These are phyloP conservation scores for Fusarium sp. DNA, from an alignment of 2,329 filamentous ascomycete species.

Conservation along the genomic window DNA sequence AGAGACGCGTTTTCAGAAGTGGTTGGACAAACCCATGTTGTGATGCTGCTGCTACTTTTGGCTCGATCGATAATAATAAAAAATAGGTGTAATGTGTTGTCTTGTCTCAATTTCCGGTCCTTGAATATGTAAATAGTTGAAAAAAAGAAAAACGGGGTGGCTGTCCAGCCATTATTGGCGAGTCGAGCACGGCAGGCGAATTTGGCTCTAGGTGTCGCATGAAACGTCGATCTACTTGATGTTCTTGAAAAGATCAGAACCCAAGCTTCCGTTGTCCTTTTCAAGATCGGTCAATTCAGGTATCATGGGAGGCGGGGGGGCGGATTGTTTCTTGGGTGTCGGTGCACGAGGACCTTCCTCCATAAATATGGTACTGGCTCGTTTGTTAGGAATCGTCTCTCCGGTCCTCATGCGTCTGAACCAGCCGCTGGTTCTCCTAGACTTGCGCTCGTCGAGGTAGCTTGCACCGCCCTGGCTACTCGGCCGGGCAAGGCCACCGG, in stretches of 20 bases:
- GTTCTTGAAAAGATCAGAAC: slow-evolving; percentile 66
- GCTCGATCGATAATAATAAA: slow-evolving; percentile 37
- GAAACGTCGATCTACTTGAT: slow-evolving; percentile 57
- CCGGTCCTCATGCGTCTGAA: slow-evolving; percentile 62
- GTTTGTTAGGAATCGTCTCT: slow-evolving; percentile 47
- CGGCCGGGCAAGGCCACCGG: slow-evolving; percentile 50
- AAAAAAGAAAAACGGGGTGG: slow-evolving; percentile 27
- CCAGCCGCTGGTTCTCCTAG: slow-evolving; percentile 67
- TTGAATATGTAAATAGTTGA: slow-evolving; percentile 38
- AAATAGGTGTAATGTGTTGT: slow-evolving; percentile 18
- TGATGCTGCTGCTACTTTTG: slow-evolving; percentile 40
- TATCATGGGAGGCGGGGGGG: slow-evolving; percentile 69
- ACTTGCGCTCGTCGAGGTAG: slow-evolving; percentile 61
- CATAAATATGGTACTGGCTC: slow-evolving; percentile 53
- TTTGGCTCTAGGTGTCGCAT: slow-evolving; percentile 7
- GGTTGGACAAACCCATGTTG: slow-evolving; percentile 25
- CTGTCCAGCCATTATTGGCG: slow-evolving; percentile 19
- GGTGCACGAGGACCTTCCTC: slow-evolving; percentile 47
- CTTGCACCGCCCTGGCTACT: slow-evolving; percentile 61
- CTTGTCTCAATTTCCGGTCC: slow-evolving; percentile 38
- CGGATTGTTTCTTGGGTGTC: slow-evolving; percentile 49
- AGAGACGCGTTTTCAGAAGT: slow-evolving; percentile 26
- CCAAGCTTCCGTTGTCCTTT: slow-evolving; percentile 58
- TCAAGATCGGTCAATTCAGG: slow-evolving; percentile 65
- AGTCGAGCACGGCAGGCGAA: background rate